These are phyloP conservation scores for Ensete ventricosum DNA, from an alignment of 176 grass and related monocot species.

Conservation along the genomic window DNA sequence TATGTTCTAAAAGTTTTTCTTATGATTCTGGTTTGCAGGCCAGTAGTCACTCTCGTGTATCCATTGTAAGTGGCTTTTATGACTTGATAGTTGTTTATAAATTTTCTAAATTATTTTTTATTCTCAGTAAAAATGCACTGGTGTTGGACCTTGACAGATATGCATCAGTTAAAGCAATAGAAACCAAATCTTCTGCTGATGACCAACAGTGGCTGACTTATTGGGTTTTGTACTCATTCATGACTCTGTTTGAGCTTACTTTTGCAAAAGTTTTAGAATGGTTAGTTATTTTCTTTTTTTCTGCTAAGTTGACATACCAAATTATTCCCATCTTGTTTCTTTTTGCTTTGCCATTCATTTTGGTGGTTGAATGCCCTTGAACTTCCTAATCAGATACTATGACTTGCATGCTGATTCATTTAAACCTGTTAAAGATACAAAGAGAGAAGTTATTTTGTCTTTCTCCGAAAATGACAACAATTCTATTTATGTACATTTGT, in stretches of 20 bases:
- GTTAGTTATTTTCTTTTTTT: conserved; percentile 32
- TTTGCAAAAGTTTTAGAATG: conserved; percentile 77
- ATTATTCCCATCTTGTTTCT: neutral
- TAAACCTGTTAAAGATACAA: neutral
- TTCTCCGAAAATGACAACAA: neutral
- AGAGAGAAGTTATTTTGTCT: too few species aligned
- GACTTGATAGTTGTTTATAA: neutral
- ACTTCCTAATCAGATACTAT: neutral
- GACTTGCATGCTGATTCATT: neutral
- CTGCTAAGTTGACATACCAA: neutral
- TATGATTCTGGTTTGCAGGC: conserved; percentile 42
- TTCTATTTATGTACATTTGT: neutral
- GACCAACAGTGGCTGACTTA: conserved; percentile 99
- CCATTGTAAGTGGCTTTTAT: conserved; percentile 59
- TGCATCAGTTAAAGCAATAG: conserved; percentile 89
- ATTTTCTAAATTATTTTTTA: neutral
- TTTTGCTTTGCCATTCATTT: neutral
- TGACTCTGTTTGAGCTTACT: conserved; percentile 94
- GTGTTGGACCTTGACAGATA: conserved; percentile 46
- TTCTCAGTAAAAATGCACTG: conserved; percentile 1
- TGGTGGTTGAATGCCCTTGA: neutral
- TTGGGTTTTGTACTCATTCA: conserved; percentile 96
- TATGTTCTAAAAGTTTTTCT: neutral
- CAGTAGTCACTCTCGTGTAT: conserved; percentile 86
- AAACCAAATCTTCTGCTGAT: conserved; percentile 91